Evolutionary conservation across 352 stramenopile genomes (phyloP), one percentile per base, ranked within the genome.

Genomic region (Phytophthora multivora): DNA sequence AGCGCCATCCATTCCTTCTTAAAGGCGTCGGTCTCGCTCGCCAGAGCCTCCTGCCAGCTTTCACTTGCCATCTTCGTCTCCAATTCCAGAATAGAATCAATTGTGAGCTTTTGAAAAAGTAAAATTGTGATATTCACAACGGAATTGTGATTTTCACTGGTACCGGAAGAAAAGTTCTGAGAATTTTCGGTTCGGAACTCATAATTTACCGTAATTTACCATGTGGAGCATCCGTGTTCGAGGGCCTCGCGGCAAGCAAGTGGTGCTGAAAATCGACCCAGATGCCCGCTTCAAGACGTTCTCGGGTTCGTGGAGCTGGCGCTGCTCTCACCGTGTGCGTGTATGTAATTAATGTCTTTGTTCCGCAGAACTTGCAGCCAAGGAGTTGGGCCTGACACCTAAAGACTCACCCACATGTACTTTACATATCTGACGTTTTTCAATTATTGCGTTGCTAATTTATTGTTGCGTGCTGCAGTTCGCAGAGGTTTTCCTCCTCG

Each of bases 161-260:
- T 21, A 31, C 46, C 55, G 15, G 28, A 57, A 11, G 8, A 49
- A 51, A 25, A 40, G 30, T 71, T 71, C 48, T 41, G 12, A 25
- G 60, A 74, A 66, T 16, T n/a, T 68, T 71, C 51, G 11, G 46
- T 28, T 41, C 35, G 35, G 35, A 2, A 18, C 35, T 18, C 15
- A 4, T 19, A 41, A 21, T 43, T 59, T 33, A 21, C 10, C 35
- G 13, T 19, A 41, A 21, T 43, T 59, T 33, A 21, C 10, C 35
- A 87, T 78, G 71, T 93, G 85, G 85, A 89, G 47, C 60, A 67
- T 93, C 28, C 85, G 82, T 38, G 47, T 93, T 19, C 80, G 82
- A 10, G 80, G 80, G 1, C 79, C 82, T 11, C 74, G 75, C 46
- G 82, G 85, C 35, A 80, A 86, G 67, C 63, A 76, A 13, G 69